Percentiles rank a stretch among this genome's conserved stretches.
These are phyloP conservation scores for Penicillium sp. DNA, from an alignment of 2,329 filamentous ascomycete species.

Conservation along the genomic window DNA sequence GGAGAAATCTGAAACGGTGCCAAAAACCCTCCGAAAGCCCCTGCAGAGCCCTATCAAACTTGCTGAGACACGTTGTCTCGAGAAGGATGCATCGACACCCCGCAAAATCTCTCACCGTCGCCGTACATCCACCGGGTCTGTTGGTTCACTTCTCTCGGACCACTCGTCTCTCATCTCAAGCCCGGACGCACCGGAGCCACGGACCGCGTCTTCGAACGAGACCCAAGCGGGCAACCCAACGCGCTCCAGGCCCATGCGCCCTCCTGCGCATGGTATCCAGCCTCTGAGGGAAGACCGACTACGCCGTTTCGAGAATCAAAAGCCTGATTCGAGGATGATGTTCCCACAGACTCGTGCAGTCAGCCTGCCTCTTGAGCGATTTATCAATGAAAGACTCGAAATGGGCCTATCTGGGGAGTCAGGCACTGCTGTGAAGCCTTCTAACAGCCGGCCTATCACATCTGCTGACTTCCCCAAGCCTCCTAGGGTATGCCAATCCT, in stretches of 20 bases:
- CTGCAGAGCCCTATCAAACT: conserved; percentile 39
- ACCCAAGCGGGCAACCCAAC: conserved; percentile 26
- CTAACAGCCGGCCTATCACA: conserved; percentile 24
- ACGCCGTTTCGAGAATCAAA: conserved; percentile 29
- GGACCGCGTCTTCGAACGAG: conserved; percentile 30
- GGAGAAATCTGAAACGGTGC: conserved; percentile 6
- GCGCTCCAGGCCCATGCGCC: conserved; percentile 18
- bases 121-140: conserved; percentile 33
- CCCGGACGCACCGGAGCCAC: conserved; percentile 28
- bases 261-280: conserved; percentile 26
- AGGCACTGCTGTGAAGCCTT: conserved; percentile 11
- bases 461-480: conserved; percentile 24
- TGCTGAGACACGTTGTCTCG: conserved; percentile 26
- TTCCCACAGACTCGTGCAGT: conserved; percentile 35
- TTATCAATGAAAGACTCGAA: conserved; percentile 42
- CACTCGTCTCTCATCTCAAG: conserved; percentile 35
- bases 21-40: conserved; percentile 22
- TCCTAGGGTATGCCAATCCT: not conserved
- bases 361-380: conserved; percentile 42
- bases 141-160: conserved; percentile 33
- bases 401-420: conserved; percentile 26
- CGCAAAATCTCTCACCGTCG: conserved; percentile 16
- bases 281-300: conserved; percentile 35
- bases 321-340: conserved; percentile 20
- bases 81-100: conserved; percentile 19